Percentiles rank a stretch among this genome's conserved stretches.
Conservation (phyloP, 495 filamentous ascomycete species). For the Penicillium roqueforti region DNA sequence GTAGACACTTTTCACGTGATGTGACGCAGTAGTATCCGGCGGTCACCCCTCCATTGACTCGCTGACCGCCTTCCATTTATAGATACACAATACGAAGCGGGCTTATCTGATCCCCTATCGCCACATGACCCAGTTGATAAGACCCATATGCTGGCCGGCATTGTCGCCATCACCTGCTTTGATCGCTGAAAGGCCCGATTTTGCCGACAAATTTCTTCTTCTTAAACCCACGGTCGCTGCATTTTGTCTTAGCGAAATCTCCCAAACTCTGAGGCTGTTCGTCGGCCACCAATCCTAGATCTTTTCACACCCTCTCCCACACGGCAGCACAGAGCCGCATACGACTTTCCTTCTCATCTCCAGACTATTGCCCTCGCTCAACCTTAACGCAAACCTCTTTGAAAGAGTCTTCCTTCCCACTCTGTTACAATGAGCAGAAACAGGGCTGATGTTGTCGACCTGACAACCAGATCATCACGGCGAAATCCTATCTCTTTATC, state of each 20-base stretch:
- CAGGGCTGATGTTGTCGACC: neutral
- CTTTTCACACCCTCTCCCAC: neutral
- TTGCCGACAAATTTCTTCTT: neutral
- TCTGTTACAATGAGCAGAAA: neutral
- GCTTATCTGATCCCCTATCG: neutral
- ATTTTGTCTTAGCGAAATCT: neutral
- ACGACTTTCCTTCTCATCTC: neutral
- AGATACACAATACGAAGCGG: neutral
- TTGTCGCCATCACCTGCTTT: neutral
- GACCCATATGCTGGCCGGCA: neutral
- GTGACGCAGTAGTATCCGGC: too few species aligned
- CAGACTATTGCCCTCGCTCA: neutral
- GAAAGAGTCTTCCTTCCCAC: neutral
- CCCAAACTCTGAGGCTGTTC: neutral
- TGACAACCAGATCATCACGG: neutral
- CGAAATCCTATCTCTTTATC: neutral
- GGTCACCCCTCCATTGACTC: neutral
- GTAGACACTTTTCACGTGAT: too few species aligned
- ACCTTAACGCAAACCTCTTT: neutral
- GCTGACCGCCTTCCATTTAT: neutral
- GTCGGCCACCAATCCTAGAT: neutral
- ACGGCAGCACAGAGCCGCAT: neutral
- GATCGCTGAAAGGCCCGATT: neutral
- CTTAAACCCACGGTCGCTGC: neutral
- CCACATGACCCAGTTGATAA: neutral